Evolutionary conservation across 805 yeast genomes (phyloP), one percentile per base, ranked within the genome.

Genomic region (Barnettozyma pratensis): DNA sequence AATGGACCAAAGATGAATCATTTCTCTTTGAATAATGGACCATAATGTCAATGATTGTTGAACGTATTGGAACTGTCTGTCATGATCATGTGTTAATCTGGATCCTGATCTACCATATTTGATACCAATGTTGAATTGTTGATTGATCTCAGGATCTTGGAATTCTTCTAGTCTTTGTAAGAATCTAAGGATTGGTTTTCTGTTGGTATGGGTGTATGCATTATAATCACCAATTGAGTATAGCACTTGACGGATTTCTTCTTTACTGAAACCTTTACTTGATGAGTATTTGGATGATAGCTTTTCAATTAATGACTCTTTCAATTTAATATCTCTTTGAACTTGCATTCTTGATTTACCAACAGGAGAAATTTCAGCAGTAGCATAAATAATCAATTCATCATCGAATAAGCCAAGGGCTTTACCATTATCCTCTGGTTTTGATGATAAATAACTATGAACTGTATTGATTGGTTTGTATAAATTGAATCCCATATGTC

Each of bases 211-310:
- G 3, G 85, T 74, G 57, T 85, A 86, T 0, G 90, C 77, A 58
- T 84, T 83, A 67, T 81, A 85, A 62, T 86, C 95, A 37, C 92
- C 91, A 45, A 86, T 79, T 1, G 94, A 86, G 60, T 86, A 86
- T 25, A 86, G 61, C 5, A 83, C 80, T 57, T 83, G 89, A 37
- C 87, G 72, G n/a, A 85, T 74, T 41, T 82, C 85, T 44, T 85
- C 91, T 48, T 72, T 75, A 19, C 73, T 54, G 41, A 76, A 68
- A 4, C 73, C 71, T n/a, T 59, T 61, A 4, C 58, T 47, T 14
- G 70, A 63, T 8, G 73, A 63, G 59, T 81, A 84, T 49, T 68
- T 74, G 6, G 67, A 58, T 0, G 85, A 78, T 35, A 86, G 63
- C 31, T 57, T 63, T 58, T 85, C 88, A 47, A 86, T 84, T 1